Base-by-base conservation (phyloP, 2,329 filamentous ascomycete species). In the Colletotrichum coccodes region DNA sequence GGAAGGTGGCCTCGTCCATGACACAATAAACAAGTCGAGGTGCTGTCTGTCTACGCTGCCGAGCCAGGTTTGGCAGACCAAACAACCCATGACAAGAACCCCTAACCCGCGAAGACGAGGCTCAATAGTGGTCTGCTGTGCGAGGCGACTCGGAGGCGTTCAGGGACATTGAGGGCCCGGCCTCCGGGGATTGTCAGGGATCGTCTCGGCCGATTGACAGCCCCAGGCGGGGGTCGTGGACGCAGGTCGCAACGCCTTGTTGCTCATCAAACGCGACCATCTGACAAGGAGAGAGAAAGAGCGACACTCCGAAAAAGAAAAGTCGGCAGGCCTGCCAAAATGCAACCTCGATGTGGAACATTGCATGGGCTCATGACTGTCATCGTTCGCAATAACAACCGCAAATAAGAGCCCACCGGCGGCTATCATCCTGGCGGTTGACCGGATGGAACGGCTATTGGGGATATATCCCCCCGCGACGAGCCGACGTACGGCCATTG, bases 181-280 rank as follows among this genome's bases (percentile, higher is more conserved):
- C 40, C 28, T 34, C 21, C 32, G 14, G 60, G 65, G 40, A 53
- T 28, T 40, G 23, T 16, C 32, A 60, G 34, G 61, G 54, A 34
- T 60, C 40, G 16, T 65, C 47, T 68, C 61, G 65, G 65, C 65
- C 65, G 65, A 65, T 65, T 65, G 54, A 21, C 38, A 42, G 8
- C 46, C 49, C 38, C 14, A 23, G 42, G 12, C 46, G 52, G 40
- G 50, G 42, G 32, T 46, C 23, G 46, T 21, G 50, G 50, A 49
- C 42, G 18, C 40, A 36, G 30, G 61, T 54, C 26, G 47, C 47
- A 56, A 38, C 57, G 65, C 54, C 47, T 26, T 28, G 16, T 38
- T 50, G 54, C 64, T 28, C 53, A 68, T 58, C 52, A 64, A 64
- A 64, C 59, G 36, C 23, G 28, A 34, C 12, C 34, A 16, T 50